Evolutionary conservation across 257 asterid species (phyloP).

Genomic region (Lycium ferocissimum): DNA sequence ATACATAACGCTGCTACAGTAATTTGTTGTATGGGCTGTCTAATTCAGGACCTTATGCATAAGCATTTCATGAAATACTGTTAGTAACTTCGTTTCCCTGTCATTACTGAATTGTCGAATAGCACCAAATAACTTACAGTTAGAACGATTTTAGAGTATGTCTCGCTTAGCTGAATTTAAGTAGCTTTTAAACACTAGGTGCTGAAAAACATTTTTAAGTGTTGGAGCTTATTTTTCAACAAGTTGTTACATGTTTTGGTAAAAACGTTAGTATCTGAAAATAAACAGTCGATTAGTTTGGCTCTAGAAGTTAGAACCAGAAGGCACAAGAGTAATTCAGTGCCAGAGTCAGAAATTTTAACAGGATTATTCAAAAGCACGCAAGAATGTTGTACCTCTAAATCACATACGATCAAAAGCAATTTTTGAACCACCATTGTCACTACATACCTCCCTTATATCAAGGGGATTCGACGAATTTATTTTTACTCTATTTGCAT

Average conservation of each 20-base stretch:
- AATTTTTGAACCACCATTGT: too few species aligned
- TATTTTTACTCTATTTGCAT: background rate
- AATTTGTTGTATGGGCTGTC: too few species aligned
- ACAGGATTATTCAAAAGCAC: background rate
- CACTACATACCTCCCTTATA: too few species aligned
- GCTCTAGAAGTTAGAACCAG: conserved; percentile 27
- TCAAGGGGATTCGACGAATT: too few species aligned
- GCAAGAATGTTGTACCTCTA: background rate
- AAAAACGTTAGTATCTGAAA: background rate
- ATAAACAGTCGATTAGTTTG: background rate
- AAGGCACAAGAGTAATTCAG: too few species aligned
- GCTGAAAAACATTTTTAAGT: background rate
- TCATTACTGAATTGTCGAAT: too few species aligned
- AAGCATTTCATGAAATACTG: background rate
- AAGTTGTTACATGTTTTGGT: background rate
- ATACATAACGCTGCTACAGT: too few species aligned
- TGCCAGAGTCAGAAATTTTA: too few species aligned
- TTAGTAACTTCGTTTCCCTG: background rate
- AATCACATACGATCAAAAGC: too few species aligned
- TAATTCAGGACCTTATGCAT: too few species aligned
- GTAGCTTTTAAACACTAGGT: background rate
- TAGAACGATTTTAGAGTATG: background rate
- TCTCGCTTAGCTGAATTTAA: background rate
- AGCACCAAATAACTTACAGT: background rate
- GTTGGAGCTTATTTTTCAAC: background rate